phyloP scores from a whole-genome alignment of 192 early-diverging fungal genomes.

The Coemansia sp. region DNA sequence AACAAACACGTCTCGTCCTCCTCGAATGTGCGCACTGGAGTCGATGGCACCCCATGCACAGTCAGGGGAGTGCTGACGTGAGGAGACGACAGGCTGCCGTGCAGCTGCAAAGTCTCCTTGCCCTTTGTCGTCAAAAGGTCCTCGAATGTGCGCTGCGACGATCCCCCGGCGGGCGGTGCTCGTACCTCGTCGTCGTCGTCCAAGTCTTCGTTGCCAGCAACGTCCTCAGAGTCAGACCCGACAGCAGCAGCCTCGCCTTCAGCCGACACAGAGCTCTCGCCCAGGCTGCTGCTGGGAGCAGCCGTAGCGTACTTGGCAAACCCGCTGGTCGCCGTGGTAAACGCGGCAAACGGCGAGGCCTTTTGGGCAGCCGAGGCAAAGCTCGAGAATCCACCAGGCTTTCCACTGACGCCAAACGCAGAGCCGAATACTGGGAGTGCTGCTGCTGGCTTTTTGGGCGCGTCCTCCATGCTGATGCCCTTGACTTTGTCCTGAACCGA shows the following conservation, averaged over 20 bases:
- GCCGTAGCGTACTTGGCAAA: constrained; percentile 48
- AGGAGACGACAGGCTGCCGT: not conserved
- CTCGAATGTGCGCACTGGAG: constrained; percentile 45
- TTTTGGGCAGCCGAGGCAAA: constrained; percentile 40
- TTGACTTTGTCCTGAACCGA: constrained; percentile 18
- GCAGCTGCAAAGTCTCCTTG: constrained; percentile 36
- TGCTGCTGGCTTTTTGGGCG: not conserved
- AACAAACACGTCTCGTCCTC: constrained; percentile 55
- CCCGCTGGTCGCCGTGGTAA: constrained; percentile 25
- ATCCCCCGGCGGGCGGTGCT: not conserved
- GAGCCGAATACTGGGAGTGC: constrained; percentile 21
- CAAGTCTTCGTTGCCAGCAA: constrained; percentile 6
- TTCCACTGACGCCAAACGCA: constrained; percentile 23
- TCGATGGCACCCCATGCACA: not conserved
- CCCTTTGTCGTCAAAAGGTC: constrained; percentile 43
- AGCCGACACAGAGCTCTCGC: not conserved
- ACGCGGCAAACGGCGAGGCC: constrained; percentile 32
- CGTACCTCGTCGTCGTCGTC: not conserved
- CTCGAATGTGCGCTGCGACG: constrained; percentile 24
- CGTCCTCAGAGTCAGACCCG: constrained; percentile 4
- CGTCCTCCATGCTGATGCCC: constrained; percentile 8
- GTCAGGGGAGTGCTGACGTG: not conserved
- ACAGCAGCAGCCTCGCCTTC: constrained; percentile 4
- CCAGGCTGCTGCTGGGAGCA: constrained; percentile 7
- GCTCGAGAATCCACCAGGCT: constrained; percentile 28